Evolutionary conservation across 2,329 filamentous ascomycete genomes (phyloP), one percentile per base, ranked within the genome.

Genomic region (Fusarium anthophilum): DNA sequence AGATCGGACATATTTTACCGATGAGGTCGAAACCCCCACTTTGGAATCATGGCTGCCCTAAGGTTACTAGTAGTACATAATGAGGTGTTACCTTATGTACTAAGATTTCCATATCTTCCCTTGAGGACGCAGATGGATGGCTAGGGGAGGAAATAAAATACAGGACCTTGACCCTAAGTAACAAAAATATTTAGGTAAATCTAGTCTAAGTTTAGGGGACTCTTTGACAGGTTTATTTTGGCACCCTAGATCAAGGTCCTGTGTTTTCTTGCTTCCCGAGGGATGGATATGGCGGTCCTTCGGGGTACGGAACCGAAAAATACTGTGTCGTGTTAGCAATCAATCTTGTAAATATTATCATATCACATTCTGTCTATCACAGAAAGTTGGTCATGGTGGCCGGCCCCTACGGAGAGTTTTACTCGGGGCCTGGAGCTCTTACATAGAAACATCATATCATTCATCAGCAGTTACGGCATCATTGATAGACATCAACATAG

Each of bases 401-500:
- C 35, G 60, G 48, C 45, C 63, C 38, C 38, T 68, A 59, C 41
- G 38, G 37, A 44, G 20, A 66, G 44, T 51, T 56, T 37, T 53
- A 24, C 43, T 58, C n/a, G 35, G 45, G 55, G 38, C 41, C 15
- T 39, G 39, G 30, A 39, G 67, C 43, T 58, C 71, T 69, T 62
- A 69, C 41, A 74, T 74, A 68, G 72, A 70, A 58, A 63, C 54
- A 43, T 63, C 68, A 70, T 51, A 72, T 68, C 57, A 73, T 73
- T 70, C 66, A 73, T 73, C 71, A 74, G 71, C 69, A 62, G 43
- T 76, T 69, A 75, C 71, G 45, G 64, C 62, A 70, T 74, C 57
- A 61, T 76, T 76, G 74, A 75, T 69, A 75, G 75, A 71, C 50
- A 69, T 54, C 61, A 62, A 75, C 66, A 64, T 43, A 74, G 50